Conservation (phyloP, 345 rosid species). For the Sisymbrium altissimum region DNA sequence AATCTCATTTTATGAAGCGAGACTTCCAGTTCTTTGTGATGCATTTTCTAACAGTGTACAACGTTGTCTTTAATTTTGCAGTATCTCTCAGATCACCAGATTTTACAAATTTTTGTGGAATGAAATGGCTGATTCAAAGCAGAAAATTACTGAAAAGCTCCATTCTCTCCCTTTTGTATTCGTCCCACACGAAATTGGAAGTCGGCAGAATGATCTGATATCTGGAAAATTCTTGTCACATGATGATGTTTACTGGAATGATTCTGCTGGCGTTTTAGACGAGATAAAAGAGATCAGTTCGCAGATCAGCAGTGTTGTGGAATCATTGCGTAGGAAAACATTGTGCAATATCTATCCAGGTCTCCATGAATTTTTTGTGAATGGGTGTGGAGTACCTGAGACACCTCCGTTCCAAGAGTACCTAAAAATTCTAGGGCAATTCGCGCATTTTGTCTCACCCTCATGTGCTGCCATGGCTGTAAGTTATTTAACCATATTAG, state of each 20-base stretch:
- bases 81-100: conserved; percentile 70
- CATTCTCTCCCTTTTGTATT: conserved; percentile 56
- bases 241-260: conserved; percentile 76
- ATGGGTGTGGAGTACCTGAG: conserved; percentile 67
- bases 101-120: conserved; percentile 73
- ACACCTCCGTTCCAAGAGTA: conserved; percentile 59
- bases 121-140: conserved; percentile 53
- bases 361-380: conserved; percentile 80
- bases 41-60: conserved; percentile 13
- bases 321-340: conserved; percentile 46
- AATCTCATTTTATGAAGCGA: not conserved
- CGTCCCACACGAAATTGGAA: conserved; percentile 53
- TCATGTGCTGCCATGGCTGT: conserved; percentile 69
- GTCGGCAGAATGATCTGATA: conserved; percentile 45
- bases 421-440: conserved; percentile 56
- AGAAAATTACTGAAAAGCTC: conserved; percentile 51
- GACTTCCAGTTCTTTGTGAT: not conserved
- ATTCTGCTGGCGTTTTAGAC: conserved; percentile 65
- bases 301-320: conserved; percentile 32
- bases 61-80: conserved; percentile 40
- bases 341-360: conserved; percentile 73
- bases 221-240: conserved; percentile 61
- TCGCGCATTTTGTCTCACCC: conserved; percentile 63
- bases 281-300: conserved; percentile 45
- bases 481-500: conserved; percentile 32